Base-by-base conservation (phyloP, 768 basidiomycete species). In the Termitomyces sp. region DNA sequence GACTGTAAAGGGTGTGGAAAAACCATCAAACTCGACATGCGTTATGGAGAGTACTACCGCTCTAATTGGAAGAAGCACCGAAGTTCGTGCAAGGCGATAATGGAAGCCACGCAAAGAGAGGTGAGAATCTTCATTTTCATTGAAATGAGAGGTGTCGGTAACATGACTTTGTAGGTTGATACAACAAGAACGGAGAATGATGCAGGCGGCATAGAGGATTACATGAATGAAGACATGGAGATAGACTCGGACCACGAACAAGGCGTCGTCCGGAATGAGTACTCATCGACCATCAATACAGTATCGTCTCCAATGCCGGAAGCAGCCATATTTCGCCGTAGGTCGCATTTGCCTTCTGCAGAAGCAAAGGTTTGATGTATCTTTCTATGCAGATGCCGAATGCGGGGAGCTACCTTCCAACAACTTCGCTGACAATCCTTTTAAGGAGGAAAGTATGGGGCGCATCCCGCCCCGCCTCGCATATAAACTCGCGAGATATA, bases 11-110 rank as follows among this genome's bases (percentile, higher is more conserved):
- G n/a, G 1, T 55, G 54, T 17, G 17, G 9, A 35, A 45, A 47
- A n/a, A 25, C 27, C 12, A 55, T 55, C 3, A 47, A n/a, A 40
- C 54, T 55, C 17, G 54, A 55, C n/a, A 19, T 21, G 19, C 35
- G 54, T 7, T 39, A 27, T 19, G 54, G 45, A 1, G 35, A 46
- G 17, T 55, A 28, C 10, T 55, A 55, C 25, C 27, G 34, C 6
- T 47, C 54, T 1, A 55, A 55, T 14, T 55, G 54, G 54, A 47
- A 5, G 7, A 55, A 45, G 25, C 54, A 55, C 10, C n/a, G 27
- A 19, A 27, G 27, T 3, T 39, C 10, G 5, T 50, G 49, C 49
- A 50, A 27, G 11, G 37, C 7, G 5, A 50, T 50, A 11, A n/a
- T 4, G 1, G 16, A 39, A 8, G 35, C 49, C n/a, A 27, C 2